A percentile compares a stretch with the other conserved stretches of the same genome.
phyloP scores from a whole-genome alignment of 2,329 filamentous ascomycete species.

The Talaromyces marneffei region DNA sequence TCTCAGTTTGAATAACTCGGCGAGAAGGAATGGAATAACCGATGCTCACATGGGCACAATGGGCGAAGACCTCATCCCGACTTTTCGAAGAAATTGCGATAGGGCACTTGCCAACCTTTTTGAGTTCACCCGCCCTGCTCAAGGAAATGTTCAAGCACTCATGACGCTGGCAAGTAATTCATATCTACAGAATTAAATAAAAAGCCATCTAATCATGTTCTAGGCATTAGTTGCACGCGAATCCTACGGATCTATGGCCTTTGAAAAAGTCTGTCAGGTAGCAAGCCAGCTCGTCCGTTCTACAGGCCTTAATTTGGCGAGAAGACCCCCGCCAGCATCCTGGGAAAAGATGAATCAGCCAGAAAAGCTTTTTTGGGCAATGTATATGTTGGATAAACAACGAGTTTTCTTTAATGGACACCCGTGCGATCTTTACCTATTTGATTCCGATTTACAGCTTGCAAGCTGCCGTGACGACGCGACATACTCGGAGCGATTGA shows the following conservation, averaged over 20 bases:
- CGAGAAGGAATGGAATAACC: neutral
- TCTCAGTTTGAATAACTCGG: neutral
- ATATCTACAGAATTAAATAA: too few species aligned
- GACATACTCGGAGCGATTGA: neutral
- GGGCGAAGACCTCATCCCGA: conserved; percentile 6
- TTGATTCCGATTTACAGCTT: conserved; percentile 7
- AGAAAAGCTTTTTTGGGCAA: conserved; percentile 3
- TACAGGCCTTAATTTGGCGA: neutral
- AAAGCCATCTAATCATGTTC: neutral
- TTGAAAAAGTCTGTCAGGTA: conserved; percentile 8
- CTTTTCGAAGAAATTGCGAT: neutral
- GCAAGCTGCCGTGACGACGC: neutral
- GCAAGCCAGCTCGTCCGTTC: neutral
- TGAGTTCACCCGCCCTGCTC: neutral
- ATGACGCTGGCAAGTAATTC: neutral
- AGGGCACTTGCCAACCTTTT: conserved; percentile 2
- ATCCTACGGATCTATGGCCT: neutral
- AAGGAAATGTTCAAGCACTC: conserved; percentile 2
- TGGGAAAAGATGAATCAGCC: neutral
- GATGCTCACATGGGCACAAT: conserved; percentile 2
- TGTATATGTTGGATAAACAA: conserved; percentile 7
- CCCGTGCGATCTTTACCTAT: conserved; percentile 7
- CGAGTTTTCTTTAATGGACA: conserved; percentile 6
- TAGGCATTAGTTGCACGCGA: conserved; percentile 7
- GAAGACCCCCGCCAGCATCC: neutral